phyloP scores from a whole-genome alignment of 2,329 filamentous ascomycete species.

The Hypoxylon rubiginosum region DNA sequence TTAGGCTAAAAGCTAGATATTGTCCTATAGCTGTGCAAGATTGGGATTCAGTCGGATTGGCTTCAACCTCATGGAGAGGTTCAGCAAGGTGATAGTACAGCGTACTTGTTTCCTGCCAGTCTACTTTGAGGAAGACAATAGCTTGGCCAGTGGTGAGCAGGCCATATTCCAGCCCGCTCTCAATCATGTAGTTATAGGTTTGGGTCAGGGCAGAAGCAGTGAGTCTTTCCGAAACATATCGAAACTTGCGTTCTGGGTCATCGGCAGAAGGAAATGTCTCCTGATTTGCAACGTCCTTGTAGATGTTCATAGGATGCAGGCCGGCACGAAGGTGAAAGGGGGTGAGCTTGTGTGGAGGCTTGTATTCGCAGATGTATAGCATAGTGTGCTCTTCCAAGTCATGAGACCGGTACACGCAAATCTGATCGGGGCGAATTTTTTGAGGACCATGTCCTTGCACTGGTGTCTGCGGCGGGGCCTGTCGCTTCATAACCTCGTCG shows the following conservation, averaged over 20 bases:
- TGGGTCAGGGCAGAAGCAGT: slow-evolving; percentile 60
- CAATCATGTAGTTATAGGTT: slow-evolving; percentile 65
- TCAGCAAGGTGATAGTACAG: slow-evolving; percentile 53
- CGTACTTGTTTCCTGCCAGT: slow-evolving; percentile 46
- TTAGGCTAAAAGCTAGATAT: slow-evolving; percentile 50
- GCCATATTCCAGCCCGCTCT: slow-evolving; percentile 59
- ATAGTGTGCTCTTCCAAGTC: slow-evolving; percentile 38
- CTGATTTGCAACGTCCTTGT: slow-evolving; percentile 53
- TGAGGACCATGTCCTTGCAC: slow-evolving; percentile 34
- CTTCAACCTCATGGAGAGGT: slow-evolving; percentile 45
- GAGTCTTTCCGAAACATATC: slow-evolving; percentile 55
- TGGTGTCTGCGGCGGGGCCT: slow-evolving; percentile 43
- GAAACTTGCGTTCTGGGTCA: slow-evolving; percentile 47
- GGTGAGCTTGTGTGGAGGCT: slow-evolving; percentile 62
- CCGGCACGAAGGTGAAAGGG: slow-evolving; percentile 57
- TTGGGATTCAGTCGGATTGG: slow-evolving; percentile 38
- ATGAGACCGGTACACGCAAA: slow-evolving; percentile 48
- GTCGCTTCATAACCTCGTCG: slow-evolving; percentile 31
- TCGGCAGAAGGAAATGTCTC: slow-evolving; percentile 45
- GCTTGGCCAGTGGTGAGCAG: slow-evolving; percentile 59
- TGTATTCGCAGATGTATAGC: slow-evolving; percentile 59
- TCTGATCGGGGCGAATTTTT: slow-evolving; percentile 52
- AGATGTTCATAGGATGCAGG: slow-evolving; percentile 58
- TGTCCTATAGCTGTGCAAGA: slow-evolving; percentile 49
- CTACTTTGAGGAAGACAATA: slow-evolving; percentile 59